Evolutionary conservation across 2,329 filamentous ascomycete species (phyloP), one percentile per base, ranked within the genome.

Genomic region (Colletotrichum kahawae): DNA sequence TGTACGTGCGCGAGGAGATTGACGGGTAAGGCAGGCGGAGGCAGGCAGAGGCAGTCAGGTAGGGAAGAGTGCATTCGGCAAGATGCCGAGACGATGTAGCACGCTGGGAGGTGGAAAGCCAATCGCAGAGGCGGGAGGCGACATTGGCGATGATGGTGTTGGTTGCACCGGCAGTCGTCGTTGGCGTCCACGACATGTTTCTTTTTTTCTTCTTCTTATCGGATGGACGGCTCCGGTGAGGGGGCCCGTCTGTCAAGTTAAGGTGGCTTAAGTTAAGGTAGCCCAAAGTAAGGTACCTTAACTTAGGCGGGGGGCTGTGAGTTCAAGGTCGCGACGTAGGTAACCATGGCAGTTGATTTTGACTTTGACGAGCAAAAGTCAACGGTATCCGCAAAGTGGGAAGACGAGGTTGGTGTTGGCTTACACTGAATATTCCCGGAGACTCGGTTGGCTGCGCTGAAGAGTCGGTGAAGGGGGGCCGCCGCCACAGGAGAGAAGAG

Each of bases 1-100:
- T 48, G 38, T 48, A 48, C 38, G 38, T 48, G 38, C 38, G 38
- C 16, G 38, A 48, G 38, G 38, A 48, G 18, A 5, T 34, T 27
- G 63, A 27, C 62, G 16, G 21, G 24, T 24, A 29, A 12, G 27
- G 31, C 43, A 31, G 57, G 36, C 16, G 33, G 36, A 48, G 62
- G 27, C 36, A 65, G 62, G 18, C 38, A n/a, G 38, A n/a, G 38
- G 38, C 18, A 48, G 18, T 9, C 4, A 48, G 38, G 10, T 48
- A n/a, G 51, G 65, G 29, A 33, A 43, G 31, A 14, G 21, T 12
- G 34, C 3, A 59, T 34, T 33, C 54, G 64, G 70, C 64, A 34
- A 54, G 29, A 72, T 68, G 70, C 64, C 54, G 63, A 67, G 54
- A 72, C 63, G 64, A 68, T 54, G 64, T 68, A 24, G 64, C 64